A percentile compares a stretch with the other conserved stretches of the same genome.
phyloP scores from a whole-genome alignment of 148 eudicot species.

The Rhododendron williamsianum region DNA sequence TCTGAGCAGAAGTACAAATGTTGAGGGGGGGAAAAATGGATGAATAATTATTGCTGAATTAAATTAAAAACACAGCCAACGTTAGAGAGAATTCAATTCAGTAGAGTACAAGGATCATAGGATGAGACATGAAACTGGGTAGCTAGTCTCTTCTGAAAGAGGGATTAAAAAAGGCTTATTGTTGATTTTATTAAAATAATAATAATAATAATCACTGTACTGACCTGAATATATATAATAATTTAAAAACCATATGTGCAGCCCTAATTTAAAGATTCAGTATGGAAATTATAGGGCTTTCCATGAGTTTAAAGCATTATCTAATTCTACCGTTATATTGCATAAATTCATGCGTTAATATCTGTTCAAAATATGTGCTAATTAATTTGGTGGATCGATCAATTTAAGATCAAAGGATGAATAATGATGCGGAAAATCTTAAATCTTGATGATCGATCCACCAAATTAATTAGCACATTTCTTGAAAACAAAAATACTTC shows the following conservation, averaged over 20 bases:
- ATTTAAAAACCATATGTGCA: not conserved
- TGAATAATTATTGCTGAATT: not conserved
- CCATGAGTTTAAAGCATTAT: not conserved
- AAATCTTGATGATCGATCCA: no score
- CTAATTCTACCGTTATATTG: not conserved
- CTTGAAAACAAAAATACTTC: no score
- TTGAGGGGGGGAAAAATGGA: not conserved
- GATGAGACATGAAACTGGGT: constrained; percentile 10
- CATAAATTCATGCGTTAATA: not conserved
- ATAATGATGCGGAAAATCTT: no score
- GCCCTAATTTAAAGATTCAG: not conserved
- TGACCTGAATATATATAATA: not conserved
- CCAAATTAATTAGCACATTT: no score
- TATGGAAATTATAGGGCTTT: not conserved
- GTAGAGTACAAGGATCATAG: not conserved
- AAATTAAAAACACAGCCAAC: constrained; percentile 3
- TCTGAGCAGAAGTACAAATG: constrained; percentile 5
- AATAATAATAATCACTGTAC: no score
- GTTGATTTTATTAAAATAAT: not conserved
- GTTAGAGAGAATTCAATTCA: not conserved
- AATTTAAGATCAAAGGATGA: not conserved
- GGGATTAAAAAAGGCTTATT: not conserved
- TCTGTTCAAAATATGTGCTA: not conserved
- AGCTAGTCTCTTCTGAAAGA: not conserved
- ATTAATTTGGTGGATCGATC: not conserved